A percentile compares a stretch with the other conserved stretches of the same genome.
Evolutionary conservation across 805 yeast species (phyloP).

Genomic region (Lachancea mirantina): DNA sequence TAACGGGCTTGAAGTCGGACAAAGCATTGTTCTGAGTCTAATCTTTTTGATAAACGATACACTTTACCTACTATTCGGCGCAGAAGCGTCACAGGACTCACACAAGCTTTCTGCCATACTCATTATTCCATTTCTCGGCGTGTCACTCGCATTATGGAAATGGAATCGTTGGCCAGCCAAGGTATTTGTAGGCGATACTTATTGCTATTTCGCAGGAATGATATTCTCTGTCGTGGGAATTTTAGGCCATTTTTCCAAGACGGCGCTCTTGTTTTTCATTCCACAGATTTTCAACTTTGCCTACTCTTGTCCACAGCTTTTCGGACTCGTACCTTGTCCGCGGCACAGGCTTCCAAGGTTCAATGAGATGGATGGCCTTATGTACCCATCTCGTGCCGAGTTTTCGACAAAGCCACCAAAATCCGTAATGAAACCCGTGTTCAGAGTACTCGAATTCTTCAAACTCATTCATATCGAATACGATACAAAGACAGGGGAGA

Average conservation of each 20-base stretch:
- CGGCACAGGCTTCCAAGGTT: slow-evolving; percentile 87
- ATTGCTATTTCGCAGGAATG: slow-evolving; percentile 98
- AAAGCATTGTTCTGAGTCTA: slow-evolving; percentile 68
- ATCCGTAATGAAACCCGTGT: slow-evolving; percentile 26
- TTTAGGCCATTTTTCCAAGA: slow-evolving; percentile 92
- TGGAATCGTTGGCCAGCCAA: slow-evolving; percentile 87
- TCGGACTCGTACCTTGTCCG: slow-evolving; percentile 86
- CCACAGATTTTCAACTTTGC: slow-evolving; percentile 90
- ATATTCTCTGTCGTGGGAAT: slow-evolving; percentile 96
- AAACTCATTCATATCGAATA: slow-evolving; percentile 41
- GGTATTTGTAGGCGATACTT: slow-evolving; percentile 97
- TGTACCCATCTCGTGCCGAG: slow-evolving; percentile 64
- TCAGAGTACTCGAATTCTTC: slow-evolving; percentile 42
- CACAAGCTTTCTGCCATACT: slow-evolving; percentile 77
- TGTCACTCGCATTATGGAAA: slow-evolving; percentile 64
- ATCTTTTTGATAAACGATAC: slow-evolving; percentile 71
- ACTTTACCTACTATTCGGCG: slow-evolving; percentile 51
- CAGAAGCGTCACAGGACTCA: slow-evolving; percentile 60
- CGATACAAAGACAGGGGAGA: slow-evolving; percentile 28
- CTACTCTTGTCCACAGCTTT: slow-evolving; percentile 88
- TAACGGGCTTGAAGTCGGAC: slow-evolving; percentile 96
- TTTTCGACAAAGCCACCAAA: slow-evolving; percentile 33
- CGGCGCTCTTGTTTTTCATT: slow-evolving; percentile 72
- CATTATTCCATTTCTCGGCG: slow-evolving; percentile 81
- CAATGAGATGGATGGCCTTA: slow-evolving; percentile 55